Base-by-base conservation (phyloP, 2,329 filamentous ascomycete genomes). In the Penicillium janthinellum region DNA sequence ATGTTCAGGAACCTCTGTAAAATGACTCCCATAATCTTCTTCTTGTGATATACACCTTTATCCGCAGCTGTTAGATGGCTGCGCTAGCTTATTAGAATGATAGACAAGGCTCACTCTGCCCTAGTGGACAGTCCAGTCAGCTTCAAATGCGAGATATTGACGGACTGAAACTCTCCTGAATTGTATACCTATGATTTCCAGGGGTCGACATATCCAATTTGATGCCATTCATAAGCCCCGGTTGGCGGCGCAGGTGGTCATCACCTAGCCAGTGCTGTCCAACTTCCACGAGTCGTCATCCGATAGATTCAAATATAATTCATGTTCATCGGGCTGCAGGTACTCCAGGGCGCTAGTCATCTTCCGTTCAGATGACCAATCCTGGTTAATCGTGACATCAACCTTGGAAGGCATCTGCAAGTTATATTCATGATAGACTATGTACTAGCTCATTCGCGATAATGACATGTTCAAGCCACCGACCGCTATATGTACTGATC, bases 1-100 rank as follows among this genome's bases (percentile, higher is more conserved):
- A 49, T 49, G 45, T 47, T 61, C 42, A 65, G 56, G 63, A 65
- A 57, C n/a, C 42, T 25, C 42, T 35, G 60, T 58, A 63, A 56
- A 63, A 64, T 54, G 60, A 63, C 61, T 64, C 56, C 60, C 54
- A 61, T 17, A 59, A n/a, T 56, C 56, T 17, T 58, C 52, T 35
- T 57, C 54, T 42, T 65, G 63, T 61, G 28, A 53, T 59, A 63
- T 61, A 20, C 47, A 28, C 44, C 11, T 47, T 47, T 11, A 31
- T 14, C 44, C 28, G 44, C 22, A 28, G 28, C 7, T 47, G 5
- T 47, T 47, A 47, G 25, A 47, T 31, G 44, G 44, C 44, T n/a
- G 44, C 25, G 22, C 37, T 51, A 51, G 37, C 31, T 51, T 51
- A 14, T 51, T 51, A 39, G 22, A 38, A 51, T 39, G 17, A 51